Evolutionary conservation across 2,329 filamentous ascomycete species (phyloP), one percentile per base, ranked within the genome.

Genomic region (Xylariales sp.): DNA sequence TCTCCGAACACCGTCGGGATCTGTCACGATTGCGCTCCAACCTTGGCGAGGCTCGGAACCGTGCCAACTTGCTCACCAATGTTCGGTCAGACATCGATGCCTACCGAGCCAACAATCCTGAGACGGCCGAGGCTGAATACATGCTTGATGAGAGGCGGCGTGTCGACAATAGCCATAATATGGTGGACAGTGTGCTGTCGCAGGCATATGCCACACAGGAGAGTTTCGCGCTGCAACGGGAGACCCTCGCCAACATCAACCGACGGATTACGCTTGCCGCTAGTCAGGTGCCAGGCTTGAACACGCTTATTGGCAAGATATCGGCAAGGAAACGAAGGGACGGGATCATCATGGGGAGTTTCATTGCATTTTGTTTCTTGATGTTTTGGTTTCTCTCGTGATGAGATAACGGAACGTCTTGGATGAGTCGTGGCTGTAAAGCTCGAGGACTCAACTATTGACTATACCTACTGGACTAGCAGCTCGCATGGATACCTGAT

Each of bases 141-240:
- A 96, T 98, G 90, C 76, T 98, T 20, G 85, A 87, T 54, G 93
- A 98, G 74, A 78, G 93, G 38, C 71, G 74, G 47, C 79, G 86
- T 49, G 80, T 98, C 58, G 93, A 98, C 59, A 84, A 88, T 60
- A 94, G 87, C 57, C 86, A 97, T 65, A 85, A 80, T 52, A 82
- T 95, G 72, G 84, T 88, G 35, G 93, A 98, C 62, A 86, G 80
- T 48, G 89, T 98, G 24, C 73, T 98, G 45, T 90, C 85, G 59
- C 93, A 97, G 70, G 93, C 93, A 6, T 98, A 98, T 66, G 90
- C 91, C 9, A 88, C 97, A 40, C 94, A 95, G 60, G 89, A 97
- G 68, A 90, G 75, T 62, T 97, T 98, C 61, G 74, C 78, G 11
- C 57, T 89, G 42, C 93, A 98, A 71, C 76, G 90, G 46, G 90